A percentile compares a stretch with the other conserved stretches of the same genome.
Evolutionary conservation across 1,284 basidiomycete species (phyloP).

Genomic region (Malassezia nana): DNA sequence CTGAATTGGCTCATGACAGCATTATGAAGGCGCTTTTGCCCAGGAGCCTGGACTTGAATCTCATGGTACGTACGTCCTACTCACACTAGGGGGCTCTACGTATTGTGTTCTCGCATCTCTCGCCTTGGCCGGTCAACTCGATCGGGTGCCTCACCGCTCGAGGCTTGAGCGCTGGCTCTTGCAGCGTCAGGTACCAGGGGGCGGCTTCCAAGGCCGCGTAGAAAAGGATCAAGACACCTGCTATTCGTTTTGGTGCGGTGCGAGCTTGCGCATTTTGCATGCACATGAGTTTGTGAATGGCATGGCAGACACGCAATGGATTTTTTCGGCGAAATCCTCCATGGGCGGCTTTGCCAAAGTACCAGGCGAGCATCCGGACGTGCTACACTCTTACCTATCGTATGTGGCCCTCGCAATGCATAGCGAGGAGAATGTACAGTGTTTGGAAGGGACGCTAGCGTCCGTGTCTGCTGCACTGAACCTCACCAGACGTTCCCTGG

Average conservation of each 20-base stretch:
- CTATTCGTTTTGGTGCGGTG: slow-evolving; percentile 47
- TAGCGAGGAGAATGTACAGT: slow-evolving; percentile 2
- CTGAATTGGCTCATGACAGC: slow-evolving; percentile 73
- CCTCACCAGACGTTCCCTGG: neutral
- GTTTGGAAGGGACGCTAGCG: neutral
- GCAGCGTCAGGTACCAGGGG: slow-evolving; percentile 12
- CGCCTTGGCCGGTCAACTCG: slow-evolving; percentile 50
- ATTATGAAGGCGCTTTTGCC: slow-evolving; percentile 84
- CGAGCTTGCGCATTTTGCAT: slow-evolving; percentile 19
- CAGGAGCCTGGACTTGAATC: slow-evolving; percentile 72
- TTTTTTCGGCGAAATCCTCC: slow-evolving; percentile 30
- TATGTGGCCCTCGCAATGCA: slow-evolving; percentile 36
- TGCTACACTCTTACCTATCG: slow-evolving; percentile 41
- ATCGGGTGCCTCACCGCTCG: neutral
- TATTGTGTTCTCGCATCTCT: slow-evolving; percentile 79
- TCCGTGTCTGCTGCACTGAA: slow-evolving; percentile 10
- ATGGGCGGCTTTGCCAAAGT: slow-evolving; percentile 41
- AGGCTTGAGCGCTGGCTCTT: slow-evolving; percentile 17
- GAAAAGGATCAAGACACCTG: slow-evolving; percentile 30
- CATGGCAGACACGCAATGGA: slow-evolving; percentile 22
- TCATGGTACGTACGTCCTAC: slow-evolving; percentile 49
- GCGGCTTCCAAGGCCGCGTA: slow-evolving; percentile 16
- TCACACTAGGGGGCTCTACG: slow-evolving; percentile 66
- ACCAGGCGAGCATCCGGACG: slow-evolving; percentile 33
- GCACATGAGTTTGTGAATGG: slow-evolving; percentile 26